These are phyloP conservation scores for Globisporangium ultimum DNA, from an alignment of 352 stramenopile genomes.

Conservation along the genomic window DNA sequence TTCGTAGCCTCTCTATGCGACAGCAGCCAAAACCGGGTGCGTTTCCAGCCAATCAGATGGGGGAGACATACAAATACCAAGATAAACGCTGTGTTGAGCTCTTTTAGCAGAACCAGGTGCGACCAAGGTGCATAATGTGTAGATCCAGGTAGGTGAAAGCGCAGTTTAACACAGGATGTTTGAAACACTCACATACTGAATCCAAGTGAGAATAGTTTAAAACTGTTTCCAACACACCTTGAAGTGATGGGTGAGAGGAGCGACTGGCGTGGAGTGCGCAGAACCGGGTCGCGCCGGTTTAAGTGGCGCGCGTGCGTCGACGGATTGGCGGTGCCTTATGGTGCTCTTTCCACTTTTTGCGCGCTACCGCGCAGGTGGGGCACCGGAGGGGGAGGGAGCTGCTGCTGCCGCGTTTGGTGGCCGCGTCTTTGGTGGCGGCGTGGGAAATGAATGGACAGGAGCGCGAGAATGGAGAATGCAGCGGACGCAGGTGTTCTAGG, in stretches of 20 bases:
- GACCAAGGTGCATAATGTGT: too few relatives aligned
- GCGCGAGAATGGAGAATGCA: background rate
- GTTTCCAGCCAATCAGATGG: background rate
- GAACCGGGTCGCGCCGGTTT: too few relatives aligned
- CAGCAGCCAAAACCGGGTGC: background rate
- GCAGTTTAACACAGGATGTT: background rate
- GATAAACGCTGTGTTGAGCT: background rate
- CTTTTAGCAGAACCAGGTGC: too few relatives aligned
- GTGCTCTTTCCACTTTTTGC: constrained; percentile 73
- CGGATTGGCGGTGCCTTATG: constrained; percentile 29
- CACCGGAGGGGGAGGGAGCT: constrained; percentile 7
- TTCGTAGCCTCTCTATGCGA: background rate
- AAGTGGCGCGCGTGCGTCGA: constrained; percentile 52
- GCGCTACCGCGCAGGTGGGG: constrained; percentile 32
- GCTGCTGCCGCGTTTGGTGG: background rate
- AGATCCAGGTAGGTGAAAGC: too few relatives aligned
- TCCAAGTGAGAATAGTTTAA: background rate
- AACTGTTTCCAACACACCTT: background rate
- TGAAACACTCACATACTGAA: background rate
- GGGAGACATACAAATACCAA: background rate
- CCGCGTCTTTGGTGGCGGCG: background rate
- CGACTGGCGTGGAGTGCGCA: too few relatives aligned
- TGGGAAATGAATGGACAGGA: constrained; percentile 1
- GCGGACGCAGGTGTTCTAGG: too few relatives aligned
- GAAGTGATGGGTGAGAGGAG: background rate